Percentiles rank a stretch among this genome's conserved stretches.
These are phyloP conservation scores for Chytridiales sp. DNA, from an alignment of 371 early-diverging fungal genomes.

Conservation along the genomic window DNA sequence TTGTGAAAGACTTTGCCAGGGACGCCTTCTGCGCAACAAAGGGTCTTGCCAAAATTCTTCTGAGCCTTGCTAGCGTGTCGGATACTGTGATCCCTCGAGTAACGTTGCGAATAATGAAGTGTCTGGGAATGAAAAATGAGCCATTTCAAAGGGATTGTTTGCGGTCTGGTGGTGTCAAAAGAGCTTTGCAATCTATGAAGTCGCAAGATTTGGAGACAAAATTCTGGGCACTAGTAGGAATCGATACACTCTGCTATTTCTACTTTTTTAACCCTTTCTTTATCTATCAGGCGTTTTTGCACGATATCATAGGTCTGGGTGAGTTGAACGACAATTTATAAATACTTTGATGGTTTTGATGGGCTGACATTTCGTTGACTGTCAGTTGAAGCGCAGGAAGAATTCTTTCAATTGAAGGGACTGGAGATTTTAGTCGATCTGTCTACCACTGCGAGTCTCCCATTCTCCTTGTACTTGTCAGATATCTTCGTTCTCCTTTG, in stretches of 20 bases:
- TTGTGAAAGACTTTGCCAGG: conserved; percentile 53
- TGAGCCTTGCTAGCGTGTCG: conserved; percentile 60
- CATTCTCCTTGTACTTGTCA: conserved; percentile 45
- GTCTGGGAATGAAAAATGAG: conserved; percentile 63
- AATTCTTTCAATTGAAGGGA: conserved; percentile 37
- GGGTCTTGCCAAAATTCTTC: conserved; percentile 61
- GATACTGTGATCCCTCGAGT: conserved; percentile 68
- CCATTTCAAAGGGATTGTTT: conserved; percentile 60
- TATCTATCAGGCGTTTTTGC: conserved; percentile 29
- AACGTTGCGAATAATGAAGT: conserved; percentile 68
- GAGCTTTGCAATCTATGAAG: conserved; percentile 55
- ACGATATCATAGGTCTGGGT: conserved; percentile 25
- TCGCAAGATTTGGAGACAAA: conserved; percentile 70
- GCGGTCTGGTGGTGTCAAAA: conserved; percentile 59
- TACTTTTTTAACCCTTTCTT: conserved; percentile 5
- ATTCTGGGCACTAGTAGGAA: conserved; percentile 68
- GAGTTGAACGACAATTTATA: not conserved
- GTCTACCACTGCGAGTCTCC: conserved; percentile 18
- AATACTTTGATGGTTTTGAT: not conserved
- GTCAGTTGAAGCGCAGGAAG: conserved; percentile 34
- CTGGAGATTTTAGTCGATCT: conserved; percentile 29
- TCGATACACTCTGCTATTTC: conserved; percentile 4
- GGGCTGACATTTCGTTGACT: not conserved
- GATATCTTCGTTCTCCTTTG: conserved; percentile 49
- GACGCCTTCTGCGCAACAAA: conserved; percentile 59